Evolutionary conservation across 1,284 basidiomycete genomes (phyloP).

Genomic region (Coniferiporia weirii): DNA sequence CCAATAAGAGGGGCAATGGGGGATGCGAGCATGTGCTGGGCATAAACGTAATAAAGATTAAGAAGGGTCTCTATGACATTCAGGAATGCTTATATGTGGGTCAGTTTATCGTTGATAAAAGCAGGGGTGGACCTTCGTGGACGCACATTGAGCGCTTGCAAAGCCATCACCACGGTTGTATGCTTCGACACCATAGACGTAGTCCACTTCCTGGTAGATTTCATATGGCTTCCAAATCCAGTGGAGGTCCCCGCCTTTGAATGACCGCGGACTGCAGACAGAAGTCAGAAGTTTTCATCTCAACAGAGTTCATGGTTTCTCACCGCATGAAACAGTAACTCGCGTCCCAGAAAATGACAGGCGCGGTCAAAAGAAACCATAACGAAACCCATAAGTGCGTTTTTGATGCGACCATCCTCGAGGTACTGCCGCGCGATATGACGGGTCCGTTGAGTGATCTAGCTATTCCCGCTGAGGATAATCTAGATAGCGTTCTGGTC

Average conservation of each 20-base stretch:
- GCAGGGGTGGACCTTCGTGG: background rate
- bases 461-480: background rate
- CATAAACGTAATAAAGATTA: constrained; percentile 73
- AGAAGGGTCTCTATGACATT: constrained; percentile 78
- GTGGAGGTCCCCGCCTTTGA: constrained; percentile 77
- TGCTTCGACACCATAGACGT: constrained; percentile 69
- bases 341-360: constrained; percentile 65
- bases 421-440: background rate
- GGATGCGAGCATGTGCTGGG: constrained; percentile 55
- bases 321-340: constrained; percentile 70
- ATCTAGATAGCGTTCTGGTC: background rate
- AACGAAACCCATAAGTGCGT: constrained; percentile 57
- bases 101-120: constrained; percentile 1
- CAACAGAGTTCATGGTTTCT: background rate
- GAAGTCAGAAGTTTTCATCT: background rate
- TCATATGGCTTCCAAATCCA: constrained; percentile 87
- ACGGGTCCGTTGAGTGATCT: background rate
- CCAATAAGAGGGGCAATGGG: constrained; percentile 71
- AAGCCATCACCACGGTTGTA: constrained; percentile 70
- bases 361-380: constrained; percentile 63
- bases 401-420: constrained; percentile 40
- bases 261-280: constrained; percentile 47
- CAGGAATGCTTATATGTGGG: constrained; percentile 50
- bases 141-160: constrained; percentile 79
- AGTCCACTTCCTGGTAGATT: constrained; percentile 70